Percentiles rank a stretch among this genome's conserved stretches.
These are phyloP conservation scores for Neopestalotiopsis rosae DNA, from an alignment of 2,329 filamentous ascomycete species.

Conservation along the genomic window DNA sequence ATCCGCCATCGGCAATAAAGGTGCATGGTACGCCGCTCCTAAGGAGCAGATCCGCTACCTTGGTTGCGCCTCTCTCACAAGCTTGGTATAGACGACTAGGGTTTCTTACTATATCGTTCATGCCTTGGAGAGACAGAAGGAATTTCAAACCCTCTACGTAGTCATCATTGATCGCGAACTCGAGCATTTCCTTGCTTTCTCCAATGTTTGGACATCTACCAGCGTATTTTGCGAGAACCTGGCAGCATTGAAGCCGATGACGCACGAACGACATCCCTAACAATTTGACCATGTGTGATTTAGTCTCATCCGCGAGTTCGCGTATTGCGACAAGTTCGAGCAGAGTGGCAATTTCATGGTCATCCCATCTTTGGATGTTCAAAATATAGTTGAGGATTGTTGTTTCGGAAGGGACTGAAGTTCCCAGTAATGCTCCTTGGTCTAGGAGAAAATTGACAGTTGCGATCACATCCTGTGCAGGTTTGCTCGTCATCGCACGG, in stretches of 20 bases:
- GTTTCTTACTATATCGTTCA: background rate
- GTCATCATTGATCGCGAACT: background rate
- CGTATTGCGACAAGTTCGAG: background rate
- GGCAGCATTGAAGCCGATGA: background rate
- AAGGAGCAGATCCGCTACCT: background rate
- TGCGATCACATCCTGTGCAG: background rate
- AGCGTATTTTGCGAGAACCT: background rate
- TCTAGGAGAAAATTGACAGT: background rate
- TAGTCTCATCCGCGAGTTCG: background rate
- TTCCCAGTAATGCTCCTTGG: background rate
- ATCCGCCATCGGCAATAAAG: background rate
- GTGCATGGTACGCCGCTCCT: background rate
- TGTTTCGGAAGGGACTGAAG: background rate
- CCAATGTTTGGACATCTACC: background rate
- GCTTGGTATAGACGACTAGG: background rate
- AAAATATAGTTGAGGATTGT: background rate
- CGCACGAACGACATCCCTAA: background rate
- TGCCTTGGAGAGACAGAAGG: background rate
- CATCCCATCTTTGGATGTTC: accelerated
- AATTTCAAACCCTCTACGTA: background rate
- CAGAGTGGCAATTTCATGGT: background rate
- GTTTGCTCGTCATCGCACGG: background rate
- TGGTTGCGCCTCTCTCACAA: background rate
- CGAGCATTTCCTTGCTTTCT: background rate
- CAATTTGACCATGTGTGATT: background rate